phyloP scores from a whole-genome alignment of 2,329 filamentous ascomycete species.

The Knufia petricola region DNA sequence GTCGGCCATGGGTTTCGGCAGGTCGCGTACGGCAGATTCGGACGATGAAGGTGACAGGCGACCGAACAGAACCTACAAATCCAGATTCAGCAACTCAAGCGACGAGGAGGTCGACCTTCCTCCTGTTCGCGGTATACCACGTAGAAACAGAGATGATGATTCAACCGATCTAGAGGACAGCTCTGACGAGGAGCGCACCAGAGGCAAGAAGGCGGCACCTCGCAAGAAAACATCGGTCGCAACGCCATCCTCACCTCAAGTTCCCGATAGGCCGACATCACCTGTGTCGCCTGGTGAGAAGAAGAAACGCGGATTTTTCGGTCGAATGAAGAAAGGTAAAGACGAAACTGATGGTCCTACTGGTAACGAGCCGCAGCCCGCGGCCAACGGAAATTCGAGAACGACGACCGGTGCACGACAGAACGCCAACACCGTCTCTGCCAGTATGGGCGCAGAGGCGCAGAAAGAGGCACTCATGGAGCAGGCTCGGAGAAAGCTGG shows the following conservation, averaged over 20 bases:
- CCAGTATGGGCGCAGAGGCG: conserved; percentile 34
- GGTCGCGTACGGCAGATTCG: conserved; percentile 48
- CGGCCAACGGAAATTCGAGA: conserved; percentile 24
- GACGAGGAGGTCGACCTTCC: conserved; percentile 45
- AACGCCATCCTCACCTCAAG: conserved; percentile 20
- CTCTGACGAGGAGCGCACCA: conserved; percentile 41
- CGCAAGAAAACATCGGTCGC: conserved; percentile 9
- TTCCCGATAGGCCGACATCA: conserved; percentile 7
- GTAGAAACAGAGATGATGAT: conserved; percentile 50
- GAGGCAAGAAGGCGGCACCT: conserved; percentile 18
- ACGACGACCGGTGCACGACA: conserved; percentile 38
- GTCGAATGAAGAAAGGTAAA: conserved; percentile 53
- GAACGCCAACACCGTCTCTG: conserved; percentile 47
- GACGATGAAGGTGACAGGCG: conserved; percentile 48
- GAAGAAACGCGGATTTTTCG: conserved; percentile 35
- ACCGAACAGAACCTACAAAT: conserved; percentile 27
- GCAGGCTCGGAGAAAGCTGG: conserved; percentile 44
- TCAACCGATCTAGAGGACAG: conserved; percentile 54
- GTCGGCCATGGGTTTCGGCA: conserved; percentile 34
- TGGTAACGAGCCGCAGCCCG: conserved; percentile 21
- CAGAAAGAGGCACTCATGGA: conserved; percentile 55
- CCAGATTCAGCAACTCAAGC: conserved; percentile 63
- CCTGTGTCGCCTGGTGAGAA: conserved; percentile 26
- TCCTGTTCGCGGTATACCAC: conserved; percentile 52
- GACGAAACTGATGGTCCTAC: conserved; percentile 21